Conservation (phyloP, 345 rosid species). For the Boechera divaricarpa region DNA sequence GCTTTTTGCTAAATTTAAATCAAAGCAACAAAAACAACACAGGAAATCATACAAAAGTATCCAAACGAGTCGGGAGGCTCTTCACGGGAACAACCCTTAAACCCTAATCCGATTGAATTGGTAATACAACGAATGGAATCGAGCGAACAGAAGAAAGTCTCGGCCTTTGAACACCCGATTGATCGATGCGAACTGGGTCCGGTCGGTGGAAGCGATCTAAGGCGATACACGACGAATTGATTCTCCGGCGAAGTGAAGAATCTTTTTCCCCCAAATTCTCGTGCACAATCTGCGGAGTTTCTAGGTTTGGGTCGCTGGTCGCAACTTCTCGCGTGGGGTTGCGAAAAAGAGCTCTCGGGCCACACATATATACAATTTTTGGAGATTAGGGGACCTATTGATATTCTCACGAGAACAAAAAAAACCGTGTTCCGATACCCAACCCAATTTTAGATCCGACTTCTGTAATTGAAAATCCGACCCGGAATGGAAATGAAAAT, state of each 20-base stretch:
- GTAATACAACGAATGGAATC: slow-evolving; percentile 27
- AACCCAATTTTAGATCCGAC: slow-evolving; percentile 24
- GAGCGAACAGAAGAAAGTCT: slow-evolving; percentile 22
- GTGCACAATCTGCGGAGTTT: slow-evolving; percentile 12
- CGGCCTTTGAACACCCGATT: slow-evolving; percentile 35
- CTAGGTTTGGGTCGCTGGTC: slow-evolving; percentile 36
- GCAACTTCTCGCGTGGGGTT: slow-evolving; percentile 29
- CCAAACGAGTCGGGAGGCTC: slow-evolving; percentile 22
- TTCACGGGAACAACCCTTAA: slow-evolving; percentile 40
- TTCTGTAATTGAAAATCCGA: background rate
- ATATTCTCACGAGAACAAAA: slow-evolving; percentile 1
- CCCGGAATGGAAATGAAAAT: background rate
- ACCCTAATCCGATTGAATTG: slow-evolving; percentile 38
- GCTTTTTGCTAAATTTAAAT: slow-evolving; percentile 14
- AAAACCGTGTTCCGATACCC: slow-evolving; percentile 20
- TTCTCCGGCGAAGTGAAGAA: slow-evolving; percentile 25
- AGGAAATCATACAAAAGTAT: slow-evolving; percentile 39
- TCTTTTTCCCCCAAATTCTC: background rate
- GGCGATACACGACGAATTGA: slow-evolving; percentile 8
- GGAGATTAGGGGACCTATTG: background rate
- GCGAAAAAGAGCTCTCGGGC: slow-evolving; percentile 22
- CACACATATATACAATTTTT: slow-evolving; percentile 21
- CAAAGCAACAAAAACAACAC: slow-evolving; percentile 22
- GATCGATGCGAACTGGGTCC: slow-evolving; percentile 17
- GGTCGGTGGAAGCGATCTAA: background rate